A percentile compares a stretch with the other conserved stretches of the same genome.
Conservation (phyloP, 768 basidiomycete species). For the Kwoniella sp. region DNA sequence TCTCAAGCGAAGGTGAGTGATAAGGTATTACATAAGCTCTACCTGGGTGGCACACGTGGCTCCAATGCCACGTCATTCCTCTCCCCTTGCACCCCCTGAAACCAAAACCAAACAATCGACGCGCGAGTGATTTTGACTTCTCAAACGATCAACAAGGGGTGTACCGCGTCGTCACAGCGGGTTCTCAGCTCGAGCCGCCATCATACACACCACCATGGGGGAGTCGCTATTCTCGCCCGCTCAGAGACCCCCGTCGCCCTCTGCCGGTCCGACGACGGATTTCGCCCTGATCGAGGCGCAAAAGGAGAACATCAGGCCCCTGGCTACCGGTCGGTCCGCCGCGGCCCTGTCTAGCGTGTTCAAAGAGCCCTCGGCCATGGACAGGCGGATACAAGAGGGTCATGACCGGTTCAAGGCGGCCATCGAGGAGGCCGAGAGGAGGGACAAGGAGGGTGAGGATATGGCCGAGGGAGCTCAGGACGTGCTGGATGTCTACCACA, state of each 20-base stretch:
- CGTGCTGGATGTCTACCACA: slow-evolving; percentile 75
- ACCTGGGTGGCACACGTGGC: not conserved
- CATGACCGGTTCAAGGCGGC: slow-evolving; percentile 48
- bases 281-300: slow-evolving; percentile 53
- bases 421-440: slow-evolving; percentile 50
- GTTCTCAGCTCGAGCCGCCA: not conserved
- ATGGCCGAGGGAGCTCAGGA: slow-evolving; percentile 67
- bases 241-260: slow-evolving; percentile 7
- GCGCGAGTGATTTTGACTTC: slow-evolving; percentile 18
- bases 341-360: slow-evolving; percentile 52
- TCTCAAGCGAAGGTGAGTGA: not conserved
- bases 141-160: not conserved
- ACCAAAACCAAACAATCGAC: not conserved
- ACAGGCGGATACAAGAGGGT: slow-evolving; percentile 53
- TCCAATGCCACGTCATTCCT: not conserved
- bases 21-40: too few relatives aligned
- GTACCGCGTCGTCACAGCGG: too few relatives aligned
- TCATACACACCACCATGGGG: too few relatives aligned
- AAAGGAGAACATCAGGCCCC: slow-evolving; percentile 56
- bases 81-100: too few relatives aligned
- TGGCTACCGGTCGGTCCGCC: slow-evolving; percentile 53
- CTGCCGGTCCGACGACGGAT: slow-evolving; percentile 50
- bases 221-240: slow-evolving; percentile 24
- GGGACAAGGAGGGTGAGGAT: slow-evolving; percentile 50
- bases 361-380: slow-evolving; percentile 61